Evolutionary conservation across 495 filamentous ascomycete genomes (phyloP), one percentile per base, ranked within the genome.

Genomic region (Bathelium albidoporum): DNA sequence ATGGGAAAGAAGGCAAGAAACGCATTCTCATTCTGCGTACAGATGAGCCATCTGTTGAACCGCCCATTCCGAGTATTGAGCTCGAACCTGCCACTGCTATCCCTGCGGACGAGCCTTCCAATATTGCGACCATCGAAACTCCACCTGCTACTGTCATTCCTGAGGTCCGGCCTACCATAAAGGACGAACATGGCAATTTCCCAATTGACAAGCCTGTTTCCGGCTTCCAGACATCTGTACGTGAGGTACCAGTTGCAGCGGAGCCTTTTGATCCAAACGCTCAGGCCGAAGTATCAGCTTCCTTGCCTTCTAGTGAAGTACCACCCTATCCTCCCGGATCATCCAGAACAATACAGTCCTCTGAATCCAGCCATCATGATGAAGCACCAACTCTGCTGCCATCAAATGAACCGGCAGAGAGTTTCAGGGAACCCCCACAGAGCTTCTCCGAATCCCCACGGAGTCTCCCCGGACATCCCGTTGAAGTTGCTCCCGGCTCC

Each of bases 1-100:
- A 49, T 31, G 32, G 22, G 59, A 10, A 52, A 65, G 32, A 65
- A 61, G 45, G 36, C n/a, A n/a, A 32, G n/a, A 49, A 62, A 14
- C 31, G 53, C 29, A 28, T 29, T 32, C 41, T 34, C 22, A 18
- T 52, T 59, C 34, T 53, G 65, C 2, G 9, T 11, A 55, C 49
- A 28, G 49, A 29, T 29, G 49, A 55, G 0, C 22, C 26, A 20
- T 55, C 49, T 28, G 20, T 55, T 28, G 49, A 55, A 24, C 20
- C 20, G 20, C 49, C 49, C 9, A 55, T 55, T 20, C 49, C 49
- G 16, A 55, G 49, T 20, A 55, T 55, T 16, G 49, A 55, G 20
- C 5, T 55, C 16, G 20, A 55, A 29, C 49, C 49, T 55, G 49
- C 49, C 16, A 55, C 49, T 16, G 49, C 49, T 10, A 29, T 55